Evolutionary conservation across 495 filamentous ascomycete genomes (phyloP), one percentile per base, ranked within the genome.

Genomic region (Friedmanniomyces simplex): DNA sequence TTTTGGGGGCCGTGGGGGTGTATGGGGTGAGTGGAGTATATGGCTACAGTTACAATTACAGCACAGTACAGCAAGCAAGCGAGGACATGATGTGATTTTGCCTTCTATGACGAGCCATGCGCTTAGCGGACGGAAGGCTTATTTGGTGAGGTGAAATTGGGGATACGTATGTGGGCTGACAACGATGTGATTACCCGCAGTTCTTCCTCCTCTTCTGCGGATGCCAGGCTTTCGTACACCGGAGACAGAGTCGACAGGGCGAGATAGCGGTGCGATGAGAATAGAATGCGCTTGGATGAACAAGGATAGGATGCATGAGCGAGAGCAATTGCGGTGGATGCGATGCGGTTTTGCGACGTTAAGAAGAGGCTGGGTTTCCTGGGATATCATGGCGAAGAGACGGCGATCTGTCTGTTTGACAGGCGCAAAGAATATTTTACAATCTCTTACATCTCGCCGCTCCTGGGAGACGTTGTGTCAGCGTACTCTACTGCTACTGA

Each of bases 151-250:
- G 26, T 55, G 22, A n/a, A n/a, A n/a, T n/a, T 30, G 20, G 26
- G 20, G 14, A 48, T 14, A 20, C 8, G 22, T n/a, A n/a, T n/a
- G n/a, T n/a, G n/a, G n/a, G 48, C 4, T 25, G 22, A 50, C 10
- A 3, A 10, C 28, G 28, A 10, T 32, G 28, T 49, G 45, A 55
- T 66, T 43, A 66, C 36, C n/a, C 28, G 50, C 52, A 95, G 89
- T 82, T 78, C 0, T 96, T 96, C 75, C 80, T 96, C 55, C 79
- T 93, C 49, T 95, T 94, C 74, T 96, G 90, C 74, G 85, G 82
- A 26, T 79, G 87, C 66, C 90, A 96, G 68, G 90, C 88, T 49
- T 79, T 83, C 59, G 76, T 95, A 45, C 88, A 95, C 64, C 67
- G 84, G 54, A 81, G 87, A 69, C 81, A 85, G 67, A 86, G 81